A percentile compares a stretch with the other conserved stretches of the same genome.
These are phyloP conservation scores for Pichia norvegensis DNA, from an alignment of 1,139 yeast genomes.

Conservation along the genomic window DNA sequence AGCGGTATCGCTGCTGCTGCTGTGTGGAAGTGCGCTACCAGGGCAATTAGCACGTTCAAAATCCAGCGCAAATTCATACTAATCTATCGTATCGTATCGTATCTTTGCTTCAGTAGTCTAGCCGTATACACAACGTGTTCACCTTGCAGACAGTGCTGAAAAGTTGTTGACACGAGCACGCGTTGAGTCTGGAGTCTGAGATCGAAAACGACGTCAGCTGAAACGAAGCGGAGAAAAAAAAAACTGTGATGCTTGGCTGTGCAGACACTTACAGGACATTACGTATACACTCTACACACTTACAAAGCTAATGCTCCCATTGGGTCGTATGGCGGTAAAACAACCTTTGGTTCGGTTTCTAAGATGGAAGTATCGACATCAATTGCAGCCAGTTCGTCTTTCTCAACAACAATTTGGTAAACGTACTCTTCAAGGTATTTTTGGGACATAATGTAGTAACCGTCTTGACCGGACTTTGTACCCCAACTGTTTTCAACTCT, in stretches of 20 bases:
- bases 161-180: no score
- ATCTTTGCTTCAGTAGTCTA: no score
- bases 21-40: neutral
- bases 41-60: neutral
- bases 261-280: no score
- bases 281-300: neutral
- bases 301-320: conserved; percentile 68
- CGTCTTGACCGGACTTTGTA: conserved; percentile 61
- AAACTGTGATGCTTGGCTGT: no score
- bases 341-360: conserved; percentile 43
- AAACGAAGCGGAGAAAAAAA: no score
- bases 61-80: conserved; percentile 2
- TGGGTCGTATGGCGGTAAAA: conserved; percentile 76
- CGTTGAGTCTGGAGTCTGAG: no score
- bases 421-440: conserved; percentile 78
- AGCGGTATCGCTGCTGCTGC: neutral
- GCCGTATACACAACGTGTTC: no score
- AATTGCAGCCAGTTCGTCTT: conserved; percentile 33
- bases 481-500: conserved; percentile 89
- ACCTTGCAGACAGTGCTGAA: no score
- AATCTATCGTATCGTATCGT: neutral
- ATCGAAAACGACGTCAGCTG: no score
- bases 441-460: conserved; percentile 74
- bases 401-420: conserved; percentile 66
- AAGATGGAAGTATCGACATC: conserved; percentile 31